A percentile compares a stretch with the other conserved stretches of the same genome.
Conservation (phyloP, 768 basidiomycete species). For the Boletus pseudo-olivaceus region DNA sequence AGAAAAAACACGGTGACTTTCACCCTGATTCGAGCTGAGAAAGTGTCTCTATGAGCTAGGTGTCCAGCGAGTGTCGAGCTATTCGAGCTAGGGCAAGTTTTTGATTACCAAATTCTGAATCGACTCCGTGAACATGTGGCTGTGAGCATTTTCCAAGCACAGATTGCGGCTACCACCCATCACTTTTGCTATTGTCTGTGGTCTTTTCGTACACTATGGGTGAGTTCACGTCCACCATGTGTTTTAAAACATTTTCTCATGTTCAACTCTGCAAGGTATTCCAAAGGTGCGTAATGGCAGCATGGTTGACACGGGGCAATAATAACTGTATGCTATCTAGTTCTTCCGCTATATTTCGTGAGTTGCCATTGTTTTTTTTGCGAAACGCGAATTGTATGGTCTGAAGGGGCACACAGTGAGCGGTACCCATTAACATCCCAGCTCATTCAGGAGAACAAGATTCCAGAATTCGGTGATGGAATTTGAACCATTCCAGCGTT, state of each 20-base stretch:
- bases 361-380: conserved; percentile 25
- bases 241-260: not conserved
- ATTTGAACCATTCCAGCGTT: not conserved
- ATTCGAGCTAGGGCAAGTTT: not conserved
- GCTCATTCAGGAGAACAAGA: conserved; percentile 96
- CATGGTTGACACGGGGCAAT: conserved; percentile 1
- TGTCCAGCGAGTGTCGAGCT: not conserved
- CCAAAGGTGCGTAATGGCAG: conserved; percentile 50
- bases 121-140: conserved; percentile 10
- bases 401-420: conserved; percentile 53
- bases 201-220: conserved; percentile 20
- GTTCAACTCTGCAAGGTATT: conserved; percentile 40
- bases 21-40: too few relatives aligned
- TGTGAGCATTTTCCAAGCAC: conserved; percentile 3
- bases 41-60: not conserved
- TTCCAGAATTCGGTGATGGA: conserved; percentile 88
- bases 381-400: not conserved
- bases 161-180: not conserved
- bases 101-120: not conserved
- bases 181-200: not conserved
- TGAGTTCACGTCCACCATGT: conserved; percentile 1
- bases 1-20: too few relatives aligned
- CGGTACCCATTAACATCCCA: conserved; percentile 98
- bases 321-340: conserved; percentile 37
- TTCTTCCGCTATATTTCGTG: conserved; percentile 97